Evolutionary conservation across 352 stramenopile species (phyloP), one percentile per base, ranked within the genome.

Genomic region (Phytopythium vexans): DNA sequence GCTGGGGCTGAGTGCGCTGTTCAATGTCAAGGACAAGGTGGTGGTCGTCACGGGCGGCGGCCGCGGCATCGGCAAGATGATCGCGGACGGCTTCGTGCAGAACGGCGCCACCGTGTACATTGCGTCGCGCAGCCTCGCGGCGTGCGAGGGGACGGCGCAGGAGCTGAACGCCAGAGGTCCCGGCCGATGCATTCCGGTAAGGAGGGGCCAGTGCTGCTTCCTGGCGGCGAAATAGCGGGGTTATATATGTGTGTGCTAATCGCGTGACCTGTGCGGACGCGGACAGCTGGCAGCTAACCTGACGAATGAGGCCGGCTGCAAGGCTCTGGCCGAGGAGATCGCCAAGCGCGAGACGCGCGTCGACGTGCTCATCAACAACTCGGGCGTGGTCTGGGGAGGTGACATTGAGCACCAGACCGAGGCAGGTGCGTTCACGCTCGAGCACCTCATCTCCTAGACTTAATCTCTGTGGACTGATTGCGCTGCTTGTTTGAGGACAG

Each of bases 341-440:
- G 82, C 85, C 64, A 68, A 74, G 54, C 56, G 46, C 27, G 68
- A 92, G 58, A 76, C 70, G 34, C 62, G 70, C 40, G 62, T 98
- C 32, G 76, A 98, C 56, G 84, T 97, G 40, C 70, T 98, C 12
- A 69, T 98, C 54, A 98, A 98, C 75, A 98, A 98, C 77, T 92
- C 88, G 81, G 75, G 75, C 14, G 62, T 79, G 6, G 50, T 49
- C 3, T 92, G 76, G 77, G 78, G 76, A 14, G 68, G 65, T 39
- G 59, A 72, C 43, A 63, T 73, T 10, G 57, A 77, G 34, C 54
- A 71, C 15, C 64, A 73, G 34, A 50, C 55, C 9, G 65, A 71
- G 38, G 49, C 53, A 3, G 64, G 56, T 66, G 58, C 57, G 37
- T 59, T 55, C 21, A 58, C 72, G 21, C 61, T 63, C 72, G n/a